phyloP scores from a whole-genome alignment of 345 rosid species.

The Psidium guajava region DNA sequence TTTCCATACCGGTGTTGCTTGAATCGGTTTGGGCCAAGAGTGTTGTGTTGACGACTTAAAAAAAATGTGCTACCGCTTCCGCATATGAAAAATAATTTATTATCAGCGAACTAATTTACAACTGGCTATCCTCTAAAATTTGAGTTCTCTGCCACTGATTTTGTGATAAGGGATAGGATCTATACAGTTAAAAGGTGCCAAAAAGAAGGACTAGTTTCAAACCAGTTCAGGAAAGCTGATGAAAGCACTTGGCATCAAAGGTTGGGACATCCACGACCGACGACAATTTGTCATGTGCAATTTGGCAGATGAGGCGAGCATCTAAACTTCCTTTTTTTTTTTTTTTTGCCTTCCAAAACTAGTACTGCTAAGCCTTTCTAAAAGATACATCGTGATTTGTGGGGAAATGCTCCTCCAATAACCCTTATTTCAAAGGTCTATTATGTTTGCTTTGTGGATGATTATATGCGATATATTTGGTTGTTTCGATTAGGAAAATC shows the following conservation, averaged over 20 bases:
- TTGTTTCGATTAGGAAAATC: neutral
- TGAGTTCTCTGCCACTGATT: neutral
- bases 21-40: neutral
- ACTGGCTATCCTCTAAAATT: neutral
- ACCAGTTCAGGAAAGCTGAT: neutral
- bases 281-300: neutral
- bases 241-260: neutral
- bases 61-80: neutral
- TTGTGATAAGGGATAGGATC: neutral
- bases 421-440: neutral
- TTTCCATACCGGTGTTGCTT: neutral
- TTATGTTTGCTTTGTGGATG: neutral
- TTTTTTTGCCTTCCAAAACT: neutral
- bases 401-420: neutral
- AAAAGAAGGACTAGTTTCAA: neutral
- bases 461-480: neutral
- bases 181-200: neutral
- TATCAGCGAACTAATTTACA: neutral
- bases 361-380: neutral
- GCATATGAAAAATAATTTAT: neutral
- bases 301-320: neutral
- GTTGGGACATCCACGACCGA: neutral
- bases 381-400: neutral
- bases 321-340: neutral
- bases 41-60: neutral